Conservation (phyloP, 2,329 filamentous ascomycete genomes). For the Neofusicoccum umdonicola region DNA sequence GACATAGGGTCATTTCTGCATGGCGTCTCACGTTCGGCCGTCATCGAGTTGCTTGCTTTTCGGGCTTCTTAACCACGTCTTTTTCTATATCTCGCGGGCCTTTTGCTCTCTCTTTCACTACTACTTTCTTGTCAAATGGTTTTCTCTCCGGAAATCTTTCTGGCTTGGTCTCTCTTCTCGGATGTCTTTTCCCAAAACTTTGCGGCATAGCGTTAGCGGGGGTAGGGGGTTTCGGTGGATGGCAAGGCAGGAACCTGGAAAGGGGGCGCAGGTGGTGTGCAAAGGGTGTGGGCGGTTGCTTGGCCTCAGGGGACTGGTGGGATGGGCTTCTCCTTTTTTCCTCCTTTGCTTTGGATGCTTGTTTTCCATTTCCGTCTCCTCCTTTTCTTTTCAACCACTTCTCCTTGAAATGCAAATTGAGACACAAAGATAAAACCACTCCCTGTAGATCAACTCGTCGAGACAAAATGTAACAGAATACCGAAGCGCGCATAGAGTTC, state of each 20-base stretch:
- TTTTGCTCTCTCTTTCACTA: conserved; percentile 15
- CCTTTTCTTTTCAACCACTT: conserved; percentile 8
- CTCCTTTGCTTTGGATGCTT: conserved; percentile 16
- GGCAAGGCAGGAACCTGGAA: conserved; percentile 12
- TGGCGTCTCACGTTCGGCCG: conserved; percentile 14
- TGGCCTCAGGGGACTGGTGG: conserved; percentile 15
- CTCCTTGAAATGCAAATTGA: conserved; percentile 16
- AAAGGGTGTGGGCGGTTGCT: conserved; percentile 14
- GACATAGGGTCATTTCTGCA: conserved; percentile 12
- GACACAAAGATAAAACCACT: conserved; percentile 11
- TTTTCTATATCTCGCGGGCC: conserved; percentile 11
- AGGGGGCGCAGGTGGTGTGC: conserved; percentile 17
- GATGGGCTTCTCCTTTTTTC: conserved; percentile 10
- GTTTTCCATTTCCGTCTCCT: conserved; percentile 5
- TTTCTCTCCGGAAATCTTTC: conserved; percentile 17
- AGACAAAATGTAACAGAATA: conserved; percentile 17
- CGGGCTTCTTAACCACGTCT: conserved; percentile 13
- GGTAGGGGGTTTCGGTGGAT: conserved; percentile 14
- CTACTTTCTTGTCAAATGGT: conserved; percentile 16
- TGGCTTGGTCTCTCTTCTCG: conserved; percentile 17
- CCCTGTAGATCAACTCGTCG: conserved; percentile 14
- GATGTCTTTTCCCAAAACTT: conserved; percentile 19
- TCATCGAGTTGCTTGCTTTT: conserved; percentile 17
- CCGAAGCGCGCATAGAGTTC: background rate
- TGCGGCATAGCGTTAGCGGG: conserved; percentile 19